Base-by-base conservation (phyloP, 441 rosid genomes). In the Manihot esculenta region DNA sequence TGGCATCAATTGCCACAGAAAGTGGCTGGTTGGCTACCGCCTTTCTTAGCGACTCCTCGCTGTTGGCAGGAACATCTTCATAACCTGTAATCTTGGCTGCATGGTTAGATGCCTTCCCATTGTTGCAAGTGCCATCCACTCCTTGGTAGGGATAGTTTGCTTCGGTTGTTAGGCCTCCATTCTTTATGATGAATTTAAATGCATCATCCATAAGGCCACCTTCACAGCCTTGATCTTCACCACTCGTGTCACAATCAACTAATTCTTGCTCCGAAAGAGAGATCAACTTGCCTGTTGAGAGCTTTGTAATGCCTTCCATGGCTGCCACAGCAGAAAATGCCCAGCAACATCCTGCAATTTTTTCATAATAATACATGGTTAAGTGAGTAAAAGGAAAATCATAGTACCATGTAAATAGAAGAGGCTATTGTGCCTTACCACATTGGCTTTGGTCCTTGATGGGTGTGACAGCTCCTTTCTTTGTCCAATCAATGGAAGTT, bases 181-280 rank as follows among this genome's bases (percentile, higher is more conserved):
- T 83, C 10, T 49, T 60, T 72, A 59, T 62, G 42, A 85, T 73
- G 79, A 68, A 89, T 20, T 75, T 76, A 41, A 77, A 88, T 74
- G 93, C 95, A 66, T 20, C 59, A 11, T 89, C 92, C 94, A 88
- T 86, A 3, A 86, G 78, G 57, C 97, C 93, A 21, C 97, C 94
- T 33, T 75, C 78, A 64, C 97, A 92, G 5, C 97, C 93, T 27
- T 86, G 80, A 67, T 92, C 87, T 69, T 38, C 66, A 0, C 62
- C 54, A 3, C 68, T 57, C 17, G 50, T 20, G 48, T 90, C 88
- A 55, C 93, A 90, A 73, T 88, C 93, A 48, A 90, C 78, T 21
- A 88, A 84, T 54, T 90, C 85, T 77, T 90, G 91, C 74, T 90
- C 96, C 7, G 91, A 89, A 58, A 89, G 77, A 47, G 91, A 82